phyloP scores from a whole-genome alignment of 148 eudicot genomes.

The Chenopodium quinoa region DNA sequence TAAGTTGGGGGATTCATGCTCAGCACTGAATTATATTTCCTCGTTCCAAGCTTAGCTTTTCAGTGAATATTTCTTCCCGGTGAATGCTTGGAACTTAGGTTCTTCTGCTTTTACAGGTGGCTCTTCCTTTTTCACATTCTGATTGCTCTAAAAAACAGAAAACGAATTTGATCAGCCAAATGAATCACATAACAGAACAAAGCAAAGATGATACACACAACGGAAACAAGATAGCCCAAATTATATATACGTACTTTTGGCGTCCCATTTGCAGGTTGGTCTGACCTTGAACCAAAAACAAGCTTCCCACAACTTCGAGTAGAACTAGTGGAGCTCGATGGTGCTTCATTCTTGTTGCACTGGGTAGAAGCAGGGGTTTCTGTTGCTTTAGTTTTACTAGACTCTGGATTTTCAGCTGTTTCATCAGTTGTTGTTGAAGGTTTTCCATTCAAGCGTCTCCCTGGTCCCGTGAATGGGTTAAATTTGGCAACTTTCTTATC shows the following conservation, averaged over 20 bases:
- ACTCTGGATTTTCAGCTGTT: constrained; percentile 8
- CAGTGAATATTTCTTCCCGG: constrained; percentile 38
- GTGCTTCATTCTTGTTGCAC: constrained; percentile 23
- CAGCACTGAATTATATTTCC: not conserved
- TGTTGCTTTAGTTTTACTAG: constrained; percentile 19
- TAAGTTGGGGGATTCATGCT: not conserved
- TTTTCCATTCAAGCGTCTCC: constrained; percentile 38
- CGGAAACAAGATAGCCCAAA: not conserved
- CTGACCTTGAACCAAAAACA: constrained; percentile 34
- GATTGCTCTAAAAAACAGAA: constrained; percentile 15
- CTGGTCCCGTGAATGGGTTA: constrained; percentile 34
- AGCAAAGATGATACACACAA: not conserved
- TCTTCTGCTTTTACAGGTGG: constrained; percentile 30
- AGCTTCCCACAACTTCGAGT: constrained; percentile 28
- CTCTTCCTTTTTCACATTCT: constrained; percentile 19
- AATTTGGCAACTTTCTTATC: constrained; percentile 30
- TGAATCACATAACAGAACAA: not conserved
- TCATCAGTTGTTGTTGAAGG: constrained; percentile 25
- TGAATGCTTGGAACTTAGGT: constrained; percentile 38
- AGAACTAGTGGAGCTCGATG: constrained; percentile 21
- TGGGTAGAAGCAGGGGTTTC: constrained; percentile 20
- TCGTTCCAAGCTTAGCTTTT: constrained; percentile 12
- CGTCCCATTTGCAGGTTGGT: constrained; percentile 15
- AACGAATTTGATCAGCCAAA: not conserved
- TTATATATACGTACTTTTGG: constrained; percentile 21